A percentile compares a stretch with the other conserved stretches of the same genome.
These are phyloP conservation scores for Mortierella sp. DNA, from an alignment of 371 early-diverging fungal species.

Conservation along the genomic window DNA sequence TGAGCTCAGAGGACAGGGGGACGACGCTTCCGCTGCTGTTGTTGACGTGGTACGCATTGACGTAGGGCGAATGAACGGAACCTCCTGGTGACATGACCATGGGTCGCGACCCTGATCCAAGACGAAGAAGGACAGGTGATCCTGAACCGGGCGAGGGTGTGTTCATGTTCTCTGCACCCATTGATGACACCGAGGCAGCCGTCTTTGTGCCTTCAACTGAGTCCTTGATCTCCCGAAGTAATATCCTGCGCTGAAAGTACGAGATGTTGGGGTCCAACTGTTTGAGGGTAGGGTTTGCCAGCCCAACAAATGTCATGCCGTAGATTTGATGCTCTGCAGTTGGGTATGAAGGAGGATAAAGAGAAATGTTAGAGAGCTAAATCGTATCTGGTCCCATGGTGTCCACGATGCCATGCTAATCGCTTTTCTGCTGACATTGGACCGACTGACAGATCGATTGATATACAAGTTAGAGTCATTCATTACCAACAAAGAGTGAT, in stretches of 20 bases:
- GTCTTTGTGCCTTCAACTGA: constrained; percentile 48
- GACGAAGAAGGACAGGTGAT: constrained; percentile 45
- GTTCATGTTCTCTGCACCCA: constrained; percentile 27
- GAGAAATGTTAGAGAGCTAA: background rate
- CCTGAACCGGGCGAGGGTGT: constrained; percentile 37
- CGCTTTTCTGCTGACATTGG: background rate
- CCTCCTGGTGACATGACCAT: constrained; percentile 31
- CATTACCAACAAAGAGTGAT: constrained; percentile 42
- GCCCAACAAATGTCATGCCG: constrained; percentile 41
- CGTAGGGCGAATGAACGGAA: constrained; percentile 18
- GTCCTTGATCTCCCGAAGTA: constrained; percentile 48
- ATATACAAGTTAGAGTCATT: background rate
- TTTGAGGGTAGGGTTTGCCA: constrained; percentile 32
- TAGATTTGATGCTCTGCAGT: constrained; percentile 40
- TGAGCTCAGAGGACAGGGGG: constrained; percentile 24
- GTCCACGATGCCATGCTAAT: background rate
- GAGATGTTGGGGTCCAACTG: constrained; percentile 41
- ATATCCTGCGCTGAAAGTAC: constrained; percentile 45
- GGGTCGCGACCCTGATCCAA: constrained; percentile 47
- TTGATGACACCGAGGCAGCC: constrained; percentile 27
- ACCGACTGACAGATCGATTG: background rate
- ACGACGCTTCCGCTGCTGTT: constrained; percentile 17
- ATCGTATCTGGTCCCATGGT: background rate
- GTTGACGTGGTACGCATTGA: constrained; percentile 24
- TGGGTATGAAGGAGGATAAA: background rate